These are phyloP conservation scores for Galeopsis tetrahit DNA, from an alignment of 257 asterid genomes.

Conservation along the genomic window DNA sequence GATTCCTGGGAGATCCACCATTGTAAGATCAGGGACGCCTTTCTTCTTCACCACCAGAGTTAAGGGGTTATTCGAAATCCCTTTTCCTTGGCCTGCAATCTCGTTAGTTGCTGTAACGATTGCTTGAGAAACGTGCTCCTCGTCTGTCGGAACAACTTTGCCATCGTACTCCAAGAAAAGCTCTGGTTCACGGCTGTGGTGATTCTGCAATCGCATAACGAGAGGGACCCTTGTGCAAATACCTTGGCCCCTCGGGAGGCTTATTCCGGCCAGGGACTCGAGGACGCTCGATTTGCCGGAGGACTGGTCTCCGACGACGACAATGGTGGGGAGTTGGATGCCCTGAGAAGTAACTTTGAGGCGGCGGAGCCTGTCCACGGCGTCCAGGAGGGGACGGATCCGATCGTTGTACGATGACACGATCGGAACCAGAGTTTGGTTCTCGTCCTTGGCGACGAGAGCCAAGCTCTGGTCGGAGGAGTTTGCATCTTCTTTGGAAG, in stretches of 20 bases:
- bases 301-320: slow-evolving; percentile 41
- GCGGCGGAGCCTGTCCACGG: slow-evolving; percentile 38
- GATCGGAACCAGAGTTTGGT: slow-evolving; percentile 27
- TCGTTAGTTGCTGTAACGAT: slow-evolving; percentile 25
- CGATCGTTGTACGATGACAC: slow-evolving; percentile 35
- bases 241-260: slow-evolving; percentile 42
- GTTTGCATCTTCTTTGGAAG: neutral
- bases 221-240: slow-evolving; percentile 52
- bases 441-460: neutral
- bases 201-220: slow-evolving; percentile 30
- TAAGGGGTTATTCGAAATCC: slow-evolving; percentile 29
- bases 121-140: neutral
- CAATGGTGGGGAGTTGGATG: slow-evolving; percentile 39
- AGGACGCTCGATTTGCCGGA: slow-evolving; percentile 44
- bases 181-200: neutral
- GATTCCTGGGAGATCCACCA: slow-evolving; percentile 39
- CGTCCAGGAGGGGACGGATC: slow-evolving; percentile 35
- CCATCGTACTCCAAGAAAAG: slow-evolving; percentile 26
- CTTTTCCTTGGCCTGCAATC: slow-evolving; percentile 32
- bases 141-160: slow-evolving; percentile 21
- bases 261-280: slow-evolving; percentile 36
- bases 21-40: slow-evolving; percentile 33
- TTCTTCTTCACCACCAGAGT: slow-evolving; percentile 33
- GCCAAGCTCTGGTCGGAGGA: neutral
- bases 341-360: slow-evolving; percentile 27